Evolutionary conservation across 805 yeast genomes (phyloP).

Genomic region (Yarrowia bubula): DNA sequence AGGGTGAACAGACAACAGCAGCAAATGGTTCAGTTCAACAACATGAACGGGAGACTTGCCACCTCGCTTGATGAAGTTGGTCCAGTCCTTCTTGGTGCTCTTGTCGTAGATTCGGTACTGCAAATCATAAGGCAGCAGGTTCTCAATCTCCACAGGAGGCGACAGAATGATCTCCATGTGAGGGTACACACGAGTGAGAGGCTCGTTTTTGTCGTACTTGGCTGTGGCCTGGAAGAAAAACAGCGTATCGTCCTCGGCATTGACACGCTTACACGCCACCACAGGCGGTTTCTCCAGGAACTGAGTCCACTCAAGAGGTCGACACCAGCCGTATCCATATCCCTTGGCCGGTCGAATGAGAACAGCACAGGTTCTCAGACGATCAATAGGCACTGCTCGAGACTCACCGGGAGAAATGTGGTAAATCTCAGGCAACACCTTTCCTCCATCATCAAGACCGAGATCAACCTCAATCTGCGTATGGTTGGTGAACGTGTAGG

Average conservation of each 20-base stretch:
- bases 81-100: constrained; percentile 64
- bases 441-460: constrained; percentile 40
- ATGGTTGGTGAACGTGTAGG: constrained; percentile 65
- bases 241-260: constrained; percentile 38
- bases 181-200: constrained; percentile 73
- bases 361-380: constrained; percentile 58
- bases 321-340: constrained; percentile 67
- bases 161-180: constrained; percentile 73
- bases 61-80: constrained; percentile 60
- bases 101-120: constrained; percentile 75
- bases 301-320: constrained; percentile 44
- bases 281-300: constrained; percentile 61
- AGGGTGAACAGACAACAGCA: constrained; percentile 62
- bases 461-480: constrained; percentile 57
- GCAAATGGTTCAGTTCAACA: constrained; percentile 66
- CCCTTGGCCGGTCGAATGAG: constrained; percentile 61
- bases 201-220: constrained; percentile 60
- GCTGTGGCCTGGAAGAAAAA: constrained; percentile 77
- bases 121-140: constrained; percentile 78
- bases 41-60: constrained; percentile 73
- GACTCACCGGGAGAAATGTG: constrained; percentile 54
- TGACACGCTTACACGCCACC: constrained; percentile 54
- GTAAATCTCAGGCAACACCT: constrained; percentile 40
- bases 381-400: constrained; percentile 71
- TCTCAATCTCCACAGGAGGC: constrained; percentile 84